Evolutionary conservation across 352 stramenopile species (phyloP).

Genomic region (Phytophthora podocarpi): DNA sequence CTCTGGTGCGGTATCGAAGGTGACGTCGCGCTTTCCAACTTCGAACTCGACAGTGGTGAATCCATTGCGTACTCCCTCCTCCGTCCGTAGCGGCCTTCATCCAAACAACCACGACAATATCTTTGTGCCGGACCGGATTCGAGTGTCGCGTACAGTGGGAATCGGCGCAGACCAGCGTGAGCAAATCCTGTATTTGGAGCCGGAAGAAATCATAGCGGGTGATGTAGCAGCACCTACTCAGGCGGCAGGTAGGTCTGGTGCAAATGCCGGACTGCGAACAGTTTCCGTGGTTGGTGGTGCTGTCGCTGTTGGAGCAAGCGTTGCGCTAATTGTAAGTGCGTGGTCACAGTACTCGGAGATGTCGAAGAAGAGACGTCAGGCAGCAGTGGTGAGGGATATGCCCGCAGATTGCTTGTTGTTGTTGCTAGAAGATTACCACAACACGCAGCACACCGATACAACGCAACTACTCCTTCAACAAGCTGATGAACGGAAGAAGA

Average conservation of each 20-base stretch:
- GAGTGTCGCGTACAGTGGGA: conserved; percentile 61
- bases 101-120: conserved; percentile 88
- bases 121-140: conserved; percentile 73
- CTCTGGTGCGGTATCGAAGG: conserved; percentile 57
- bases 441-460: conserved; percentile 30
- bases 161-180: conserved; percentile 68
- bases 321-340: conserved; percentile 77
- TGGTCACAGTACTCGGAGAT: conserved; percentile 86
- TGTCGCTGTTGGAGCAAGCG: conserved; percentile 76
- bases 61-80: conserved; percentile 38
- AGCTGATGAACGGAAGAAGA: conserved; percentile 34
- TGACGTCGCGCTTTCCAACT: conserved; percentile 67
- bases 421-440: conserved; percentile 69
- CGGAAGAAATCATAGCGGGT: conserved; percentile 71
- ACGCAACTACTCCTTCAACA: conserved; percentile 40
- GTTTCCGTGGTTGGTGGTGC: conserved; percentile 76
- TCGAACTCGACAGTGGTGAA: conserved; percentile 77
- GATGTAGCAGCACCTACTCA: conserved; percentile 50
- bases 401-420: conserved; percentile 71
- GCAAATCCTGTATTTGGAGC: conserved; percentile 77
- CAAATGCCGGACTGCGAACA: conserved; percentile 47
- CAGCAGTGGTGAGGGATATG: conserved; percentile 77
- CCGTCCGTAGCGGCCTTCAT: conserved; percentile 47
- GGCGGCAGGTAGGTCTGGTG: conserved; percentile 20
- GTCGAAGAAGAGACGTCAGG: conserved; percentile 63